Evolutionary conservation across 2,329 filamentous ascomycete genomes (phyloP).

Genomic region (Acephala macrosclerotiorum): DNA sequence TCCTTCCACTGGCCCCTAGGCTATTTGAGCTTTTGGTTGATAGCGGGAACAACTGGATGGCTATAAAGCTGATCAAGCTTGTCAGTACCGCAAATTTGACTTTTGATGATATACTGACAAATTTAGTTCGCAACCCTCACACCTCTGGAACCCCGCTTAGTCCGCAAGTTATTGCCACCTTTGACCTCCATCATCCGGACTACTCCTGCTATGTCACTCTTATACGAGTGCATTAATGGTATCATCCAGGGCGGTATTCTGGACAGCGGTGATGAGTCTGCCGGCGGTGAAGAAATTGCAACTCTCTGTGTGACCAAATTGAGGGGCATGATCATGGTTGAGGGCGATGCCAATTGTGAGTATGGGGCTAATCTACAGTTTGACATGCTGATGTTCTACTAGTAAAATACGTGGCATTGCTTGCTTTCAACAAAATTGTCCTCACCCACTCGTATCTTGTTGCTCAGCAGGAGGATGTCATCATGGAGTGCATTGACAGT

Average conservation of each 20-base stretch:
- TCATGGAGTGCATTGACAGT: conserved; percentile 95
- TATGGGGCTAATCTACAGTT: conserved; percentile 31
- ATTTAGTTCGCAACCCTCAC: conserved; percentile 90
- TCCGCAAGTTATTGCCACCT: conserved; percentile 89
- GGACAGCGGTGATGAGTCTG: conserved; percentile 78
- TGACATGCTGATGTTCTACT: conserved; percentile 18
- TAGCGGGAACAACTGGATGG: conserved; percentile 99
- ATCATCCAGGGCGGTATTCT: conserved; percentile 97
- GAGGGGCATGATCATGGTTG: conserved; percentile 90
- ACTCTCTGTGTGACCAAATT: conserved; percentile 91
- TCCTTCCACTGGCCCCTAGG: conserved; percentile 87
- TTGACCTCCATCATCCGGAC: conserved; percentile 93
- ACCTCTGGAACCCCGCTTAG: conserved; percentile 87
- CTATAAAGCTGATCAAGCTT: conserved; percentile 98
- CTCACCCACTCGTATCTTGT: conserved; percentile 87
- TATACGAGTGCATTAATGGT: conserved; percentile 98
- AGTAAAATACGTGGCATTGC: conserved; percentile 97
- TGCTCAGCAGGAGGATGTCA: conserved; percentile 92
- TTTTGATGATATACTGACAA: conserved; percentile 62
- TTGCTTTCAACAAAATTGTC: conserved; percentile 96
- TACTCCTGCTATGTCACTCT: conserved; percentile 94
- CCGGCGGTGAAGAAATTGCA: conserved; percentile 90
- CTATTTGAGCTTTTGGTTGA: conserved; percentile 93
- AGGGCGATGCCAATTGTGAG: conserved; percentile 92
- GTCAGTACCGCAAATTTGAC: conserved; percentile 55